Evolutionary conservation across 2,329 filamentous ascomycete genomes (phyloP), one percentile per base, ranked within the genome.

Genomic region (Aspergillus ibericus): DNA sequence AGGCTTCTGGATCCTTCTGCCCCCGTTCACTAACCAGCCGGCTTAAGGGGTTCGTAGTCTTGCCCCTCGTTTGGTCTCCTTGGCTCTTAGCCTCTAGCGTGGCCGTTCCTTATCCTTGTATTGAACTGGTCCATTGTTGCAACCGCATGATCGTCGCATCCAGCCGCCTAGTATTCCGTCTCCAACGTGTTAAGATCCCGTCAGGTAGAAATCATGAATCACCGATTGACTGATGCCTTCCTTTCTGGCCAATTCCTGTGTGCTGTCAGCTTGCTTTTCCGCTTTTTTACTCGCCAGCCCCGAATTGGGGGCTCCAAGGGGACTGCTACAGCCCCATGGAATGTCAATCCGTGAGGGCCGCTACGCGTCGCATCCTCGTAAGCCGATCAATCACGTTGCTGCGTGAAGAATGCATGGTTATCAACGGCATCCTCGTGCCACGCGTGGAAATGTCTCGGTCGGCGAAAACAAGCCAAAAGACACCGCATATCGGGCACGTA

Each of bases 1-100:
- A 60, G 61, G 61, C 59, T 57, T 56, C 61, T 59, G 54, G 47
- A 59, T 63, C 55, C 50, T 27, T 58, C 40, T 32, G 29, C 29
- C 49, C 53, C 50, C 51, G 47, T 49, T 47, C 29, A 48, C 44
- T 29, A 48, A 48, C 44, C 22, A 47, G 7, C 25, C 15, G 25
- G 25, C 22, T 16, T 48, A 48, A 29, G 44, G 44, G 44, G 44
- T 48, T 48, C 44, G 22, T 29, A 29, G 13, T 48, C 27, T 48
- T 48, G 44, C 44, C 44, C 44, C 44, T 48, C 44, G 44, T 48
- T 48, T 16, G 38, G 18, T 36, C 10, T 42, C 38, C 20, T 32
- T 32, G 29, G 29, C 29, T 18, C 18, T 42, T 22, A 42, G 38
- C 10, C 38, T 42, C 38, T 42, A 42, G 38, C 38, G 38, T 42